Percentiles rank a stretch among this genome's conserved stretches.
Evolutionary conservation across 495 filamentous ascomycete species (phyloP).

Genomic region (Letharia lupina): DNA sequence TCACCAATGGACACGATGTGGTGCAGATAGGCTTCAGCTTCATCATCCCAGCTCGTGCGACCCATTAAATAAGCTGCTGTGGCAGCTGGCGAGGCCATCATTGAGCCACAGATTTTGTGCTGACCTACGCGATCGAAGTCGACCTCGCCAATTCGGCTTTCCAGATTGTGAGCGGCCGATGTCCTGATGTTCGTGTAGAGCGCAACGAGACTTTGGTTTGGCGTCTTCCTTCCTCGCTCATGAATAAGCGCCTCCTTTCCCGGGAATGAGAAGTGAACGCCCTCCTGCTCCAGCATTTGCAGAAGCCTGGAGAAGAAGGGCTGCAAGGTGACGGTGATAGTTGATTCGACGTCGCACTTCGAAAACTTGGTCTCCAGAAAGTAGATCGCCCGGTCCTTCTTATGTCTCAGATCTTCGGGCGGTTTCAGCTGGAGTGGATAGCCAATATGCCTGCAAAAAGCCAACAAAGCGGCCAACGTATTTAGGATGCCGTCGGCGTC

Average conservation of each 20-base stretch:
- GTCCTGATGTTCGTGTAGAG: conserved; percentile 34
- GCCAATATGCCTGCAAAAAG: conserved; percentile 24
- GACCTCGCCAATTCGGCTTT: conserved; percentile 39
- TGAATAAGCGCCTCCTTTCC: conserved; percentile 23
- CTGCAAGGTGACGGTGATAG: conserved; percentile 30
- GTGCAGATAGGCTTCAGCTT: conserved; percentile 28
- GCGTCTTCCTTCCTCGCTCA: conserved; percentile 11
- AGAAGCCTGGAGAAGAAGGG: conserved; percentile 30
- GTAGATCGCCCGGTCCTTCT: conserved; percentile 17
- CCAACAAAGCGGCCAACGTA: conserved; percentile 30
- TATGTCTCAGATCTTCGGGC: conserved; percentile 14
- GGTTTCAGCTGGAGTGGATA: conserved; percentile 9
- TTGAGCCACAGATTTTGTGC: conserved; percentile 37
- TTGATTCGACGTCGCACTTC: conserved; percentile 28
- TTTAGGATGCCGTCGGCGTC: conserved; percentile 33
- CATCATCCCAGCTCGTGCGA: conserved; percentile 30
- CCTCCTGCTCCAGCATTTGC: conserved; percentile 16
- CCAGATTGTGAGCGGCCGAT: conserved; percentile 28
- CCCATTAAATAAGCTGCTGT: conserved; percentile 40
- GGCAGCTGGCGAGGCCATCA: conserved; percentile 43
- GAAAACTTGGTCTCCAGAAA: conserved; percentile 25
- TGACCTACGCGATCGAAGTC: conserved; percentile 39
- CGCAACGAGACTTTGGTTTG: conserved; percentile 30
- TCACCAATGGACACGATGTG: conserved; percentile 15
- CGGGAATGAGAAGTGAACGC: conserved; percentile 26